These are phyloP conservation scores for Aspergillus sp. DNA, from an alignment of 2,329 filamentous ascomycete genomes.

Conservation along the genomic window DNA sequence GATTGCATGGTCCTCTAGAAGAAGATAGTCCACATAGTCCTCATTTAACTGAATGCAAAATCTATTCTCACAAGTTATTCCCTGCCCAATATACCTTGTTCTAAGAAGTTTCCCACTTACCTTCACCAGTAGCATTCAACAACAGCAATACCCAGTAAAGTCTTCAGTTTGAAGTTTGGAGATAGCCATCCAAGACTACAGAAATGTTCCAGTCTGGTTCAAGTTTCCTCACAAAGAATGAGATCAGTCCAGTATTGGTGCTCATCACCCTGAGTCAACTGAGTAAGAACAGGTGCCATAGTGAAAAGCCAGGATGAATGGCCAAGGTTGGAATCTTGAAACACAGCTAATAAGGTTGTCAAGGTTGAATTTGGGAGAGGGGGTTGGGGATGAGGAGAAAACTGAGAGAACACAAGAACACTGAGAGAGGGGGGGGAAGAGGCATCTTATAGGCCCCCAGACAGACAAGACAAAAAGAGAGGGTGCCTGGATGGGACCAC, in stretches of 20 bases:
- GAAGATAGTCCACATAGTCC: constrained; percentile 11
- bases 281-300: constrained; percentile 3
- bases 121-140: not conserved
- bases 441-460: not conserved
- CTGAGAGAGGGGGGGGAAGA: not conserved
- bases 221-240: constrained; percentile 19
- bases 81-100: not conserved
- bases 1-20: constrained; percentile 8
- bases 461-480: constrained; percentile 1
- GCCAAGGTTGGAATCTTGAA: too few species aligned
- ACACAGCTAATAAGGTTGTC: too few species aligned
- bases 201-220: constrained; percentile 18
- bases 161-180: constrained; percentile 18
- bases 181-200: constrained; percentile 16
- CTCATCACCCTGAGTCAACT: constrained; percentile 1
- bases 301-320: constrained; percentile 1
- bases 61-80: constrained; percentile 1
- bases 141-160: not conserved
- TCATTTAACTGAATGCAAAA: constrained; percentile 10
- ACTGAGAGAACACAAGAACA: too few species aligned
- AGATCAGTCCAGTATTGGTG: constrained; percentile 17
- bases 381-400: not conserved
- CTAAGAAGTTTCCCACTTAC: not conserved
- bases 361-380: not conserved
- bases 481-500: constrained; percentile 2